Evolutionary conservation across 2,329 filamentous ascomycete species (phyloP).

Genomic region (Exophiala calicioides): DNA sequence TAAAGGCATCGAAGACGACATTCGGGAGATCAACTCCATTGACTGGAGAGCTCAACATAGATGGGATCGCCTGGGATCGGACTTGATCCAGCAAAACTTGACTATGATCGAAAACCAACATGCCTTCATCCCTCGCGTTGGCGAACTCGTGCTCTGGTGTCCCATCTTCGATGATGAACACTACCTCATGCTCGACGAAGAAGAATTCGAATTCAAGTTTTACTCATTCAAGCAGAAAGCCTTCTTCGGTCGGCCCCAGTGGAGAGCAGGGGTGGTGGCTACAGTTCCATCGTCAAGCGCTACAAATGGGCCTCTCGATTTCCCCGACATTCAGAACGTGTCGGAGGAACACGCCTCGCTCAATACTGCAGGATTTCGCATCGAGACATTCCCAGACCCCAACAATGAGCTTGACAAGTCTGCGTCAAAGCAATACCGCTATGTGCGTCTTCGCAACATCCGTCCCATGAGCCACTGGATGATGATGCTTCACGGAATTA

Average conservation of each 20-base stretch:
- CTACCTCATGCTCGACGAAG: conserved; percentile 41
- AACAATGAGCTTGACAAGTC: conserved; percentile 51
- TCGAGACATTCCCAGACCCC: conserved; percentile 58
- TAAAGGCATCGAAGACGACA: conserved; percentile 44
- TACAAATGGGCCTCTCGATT: conserved; percentile 33
- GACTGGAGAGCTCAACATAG: conserved; percentile 57
- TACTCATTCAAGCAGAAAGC: conserved; percentile 37
- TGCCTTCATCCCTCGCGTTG: conserved; percentile 55
- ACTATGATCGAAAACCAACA: conserved; percentile 46
- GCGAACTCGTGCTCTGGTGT: conserved; percentile 60
- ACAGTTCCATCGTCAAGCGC: conserved; percentile 49
- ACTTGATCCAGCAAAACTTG: conserved; percentile 45
- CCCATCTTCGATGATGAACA: conserved; percentile 35
- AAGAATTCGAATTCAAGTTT: conserved; percentile 35
- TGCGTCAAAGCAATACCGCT: conserved; percentile 56
- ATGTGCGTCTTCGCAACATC: conserved; percentile 55
- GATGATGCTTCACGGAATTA: conserved; percentile 47
- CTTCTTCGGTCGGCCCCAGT: conserved; percentile 46
- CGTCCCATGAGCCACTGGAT: conserved; percentile 59
- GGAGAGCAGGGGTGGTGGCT: conserved; percentile 60
- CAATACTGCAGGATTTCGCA: conserved; percentile 56
- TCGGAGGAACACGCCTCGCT: conserved; percentile 44
- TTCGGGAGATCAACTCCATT: conserved; percentile 54
- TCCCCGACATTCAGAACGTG: conserved; percentile 50
- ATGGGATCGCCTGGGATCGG: conserved; percentile 29